These are phyloP conservation scores for Beauveria scarabaeidicola DNA, from an alignment of 2,329 filamentous ascomycete species.

Conservation along the genomic window DNA sequence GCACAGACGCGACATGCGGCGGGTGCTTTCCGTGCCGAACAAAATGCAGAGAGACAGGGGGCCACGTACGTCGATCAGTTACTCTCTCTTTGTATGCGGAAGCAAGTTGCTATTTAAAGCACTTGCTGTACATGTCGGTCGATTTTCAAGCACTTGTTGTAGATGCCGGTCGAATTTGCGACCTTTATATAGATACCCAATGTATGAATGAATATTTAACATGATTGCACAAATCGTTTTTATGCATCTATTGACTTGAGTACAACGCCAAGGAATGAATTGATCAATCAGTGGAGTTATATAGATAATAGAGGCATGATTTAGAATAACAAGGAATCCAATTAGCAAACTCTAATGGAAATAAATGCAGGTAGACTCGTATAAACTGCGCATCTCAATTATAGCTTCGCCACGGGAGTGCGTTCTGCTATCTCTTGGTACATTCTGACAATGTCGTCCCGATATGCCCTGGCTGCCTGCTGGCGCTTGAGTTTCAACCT, in stretches of 20 bases:
- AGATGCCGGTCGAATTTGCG: background rate
- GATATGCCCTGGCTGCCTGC: constrained; percentile 45
- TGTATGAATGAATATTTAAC: background rate
- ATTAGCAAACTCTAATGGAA: no score
- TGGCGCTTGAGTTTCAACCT: constrained; percentile 55
- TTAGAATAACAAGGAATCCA: no score
- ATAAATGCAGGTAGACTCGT: no score
- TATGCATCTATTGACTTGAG: no score
- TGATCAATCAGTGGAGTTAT: no score
- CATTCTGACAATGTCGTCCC: constrained; percentile 45
- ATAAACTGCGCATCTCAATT: background rate
- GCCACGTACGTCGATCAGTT: constrained; percentile 17
- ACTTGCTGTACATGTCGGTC: background rate
- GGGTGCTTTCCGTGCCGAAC: constrained; percentile 9
- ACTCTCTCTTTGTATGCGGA: constrained; percentile 15
- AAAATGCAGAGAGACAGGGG: background rate
- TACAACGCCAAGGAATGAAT: no score
- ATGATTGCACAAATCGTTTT: background rate
- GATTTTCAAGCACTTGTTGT: no score
- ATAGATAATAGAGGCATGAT: no score
- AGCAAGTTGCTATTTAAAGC: constrained; percentile 6
- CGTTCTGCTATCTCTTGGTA: constrained; percentile 43
- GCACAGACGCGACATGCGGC: background rate
- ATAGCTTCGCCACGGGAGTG: constrained; percentile 37
- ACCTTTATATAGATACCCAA: background rate